These are phyloP conservation scores for Paraconiothyrium brasiliense DNA, from an alignment of 2,329 filamentous ascomycete genomes.

Conservation along the genomic window DNA sequence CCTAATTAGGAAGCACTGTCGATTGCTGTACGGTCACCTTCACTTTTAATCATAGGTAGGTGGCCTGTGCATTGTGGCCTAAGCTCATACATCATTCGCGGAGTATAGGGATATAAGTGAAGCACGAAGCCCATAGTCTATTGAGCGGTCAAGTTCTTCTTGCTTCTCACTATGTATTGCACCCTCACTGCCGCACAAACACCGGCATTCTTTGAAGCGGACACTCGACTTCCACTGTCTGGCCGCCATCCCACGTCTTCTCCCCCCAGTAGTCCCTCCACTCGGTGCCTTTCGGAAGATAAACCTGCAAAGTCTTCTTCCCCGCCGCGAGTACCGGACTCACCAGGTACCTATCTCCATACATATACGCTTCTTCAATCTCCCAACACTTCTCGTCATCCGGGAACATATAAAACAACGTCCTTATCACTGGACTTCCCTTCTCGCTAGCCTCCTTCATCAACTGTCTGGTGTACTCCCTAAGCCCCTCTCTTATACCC, in stretches of 20 bases:
- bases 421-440: conserved; percentile 69
- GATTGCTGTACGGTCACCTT: no score
- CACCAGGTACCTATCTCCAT: conserved; percentile 67
- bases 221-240: conserved; percentile 53
- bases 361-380: conserved; percentile 71
- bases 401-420: conserved; percentile 72
- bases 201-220: conserved; percentile 61
- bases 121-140: no score
- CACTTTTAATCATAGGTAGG: no score
- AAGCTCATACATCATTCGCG: no score
- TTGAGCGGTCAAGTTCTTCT: no score
- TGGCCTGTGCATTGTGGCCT: no score
- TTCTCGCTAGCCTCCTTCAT: conserved; percentile 69
- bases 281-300: conserved; percentile 59
- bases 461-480: conserved; percentile 65
- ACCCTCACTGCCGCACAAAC: conserved; percentile 42
- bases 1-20: no score
- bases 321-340: conserved; percentile 65
- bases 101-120: no score
- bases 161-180: no score
- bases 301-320: conserved; percentile 57
- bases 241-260: conserved; percentile 50
- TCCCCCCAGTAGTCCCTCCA: conserved; percentile 56
- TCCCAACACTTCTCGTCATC: conserved; percentile 64
- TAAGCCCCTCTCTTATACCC: conserved; percentile 64